Evolutionary conservation across 2,329 filamentous ascomycete genomes (phyloP).

Genomic region (Thelonectria blattea): DNA sequence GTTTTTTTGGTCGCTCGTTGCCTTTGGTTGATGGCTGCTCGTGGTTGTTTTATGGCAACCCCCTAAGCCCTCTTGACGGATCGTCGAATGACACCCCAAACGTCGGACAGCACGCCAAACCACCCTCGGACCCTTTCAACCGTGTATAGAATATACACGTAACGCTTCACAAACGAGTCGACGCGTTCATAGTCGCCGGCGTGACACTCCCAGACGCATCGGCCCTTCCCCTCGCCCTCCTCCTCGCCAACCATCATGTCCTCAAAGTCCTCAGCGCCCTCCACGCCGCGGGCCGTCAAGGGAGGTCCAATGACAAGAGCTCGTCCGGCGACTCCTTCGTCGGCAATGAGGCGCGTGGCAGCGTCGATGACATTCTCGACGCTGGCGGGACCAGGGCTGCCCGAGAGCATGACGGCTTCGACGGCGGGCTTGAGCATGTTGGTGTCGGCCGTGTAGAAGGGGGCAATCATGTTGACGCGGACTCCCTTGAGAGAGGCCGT

Average conservation of each 20-base stretch:
- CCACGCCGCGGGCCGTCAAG: slow-evolving; percentile 40
- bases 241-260: slow-evolving; percentile 39
- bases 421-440: slow-evolving; percentile 53
- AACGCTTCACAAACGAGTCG: slow-evolving; percentile 61
- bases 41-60: too few species aligned
- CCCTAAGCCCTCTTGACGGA: too few species aligned
- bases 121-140: slow-evolving; percentile 58
- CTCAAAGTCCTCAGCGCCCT: slow-evolving; percentile 42
- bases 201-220: slow-evolving; percentile 66
- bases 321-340: slow-evolving; percentile 62
- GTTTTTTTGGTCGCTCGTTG: too few species aligned
- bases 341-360: slow-evolving; percentile 65
- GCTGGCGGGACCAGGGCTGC: slow-evolving; percentile 54
- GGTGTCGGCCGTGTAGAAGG: slow-evolving; percentile 71
- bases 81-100: slow-evolving; percentile 32
- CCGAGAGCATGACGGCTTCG: slow-evolving; percentile 61
- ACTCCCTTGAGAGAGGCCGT: slow-evolving; percentile 55
- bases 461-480: slow-evolving; percentile 69
- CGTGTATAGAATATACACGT: slow-evolving; percentile 60
- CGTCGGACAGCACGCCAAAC: slow-evolving; percentile 51
- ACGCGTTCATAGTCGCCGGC: slow-evolving; percentile 62
- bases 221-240: slow-evolving; percentile 48
- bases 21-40: too few species aligned
- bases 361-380: slow-evolving; percentile 68
- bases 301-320: slow-evolving; percentile 64